A percentile compares a stretch with the other conserved stretches of the same genome.
Evolutionary conservation across 176 grass and related monocot genomes (phyloP).

Genomic region (Raddia distichophylla): DNA sequence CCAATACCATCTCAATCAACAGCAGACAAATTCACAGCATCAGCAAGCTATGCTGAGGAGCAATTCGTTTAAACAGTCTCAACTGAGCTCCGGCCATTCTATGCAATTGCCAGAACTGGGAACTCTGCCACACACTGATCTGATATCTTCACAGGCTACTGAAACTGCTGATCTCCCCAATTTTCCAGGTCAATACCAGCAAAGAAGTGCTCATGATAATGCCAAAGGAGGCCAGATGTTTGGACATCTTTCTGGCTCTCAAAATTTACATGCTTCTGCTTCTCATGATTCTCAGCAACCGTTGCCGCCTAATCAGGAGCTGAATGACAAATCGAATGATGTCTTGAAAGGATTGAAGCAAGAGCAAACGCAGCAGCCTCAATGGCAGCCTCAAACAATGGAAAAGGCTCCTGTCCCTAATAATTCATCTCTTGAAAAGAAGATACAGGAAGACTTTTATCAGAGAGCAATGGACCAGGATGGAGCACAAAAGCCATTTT

Average conservation of each 20-base stretch:
- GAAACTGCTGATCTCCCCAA: conserved; percentile 49
- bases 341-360: conserved; percentile 56
- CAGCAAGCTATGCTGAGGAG: conserved; percentile 58
- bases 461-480: conserved; percentile 59
- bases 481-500: conserved; percentile 49
- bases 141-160: conserved; percentile 64
- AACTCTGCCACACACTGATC: conserved; percentile 56
- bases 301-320: conserved; percentile 49
- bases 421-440: conserved; percentile 69
- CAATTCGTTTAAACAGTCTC: conserved; percentile 64
- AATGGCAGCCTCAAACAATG: conserved; percentile 59
- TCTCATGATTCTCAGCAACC: conserved; percentile 71
- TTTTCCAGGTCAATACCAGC: conserved; percentile 74
- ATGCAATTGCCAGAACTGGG: conserved; percentile 73
- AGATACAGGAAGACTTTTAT: conserved; percentile 65
- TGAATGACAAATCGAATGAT: conserved; percentile 53
- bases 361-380: conserved; percentile 53
- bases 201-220: conserved; percentile 56
- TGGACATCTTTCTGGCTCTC: conserved; percentile 60
- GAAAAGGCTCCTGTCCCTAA: conserved; percentile 55
- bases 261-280: conserved; percentile 55
- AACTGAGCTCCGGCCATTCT: conserved; percentile 54
- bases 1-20: conserved; percentile 69
- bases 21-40: conserved; percentile 59
- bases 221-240: conserved; percentile 70